Base-by-base conservation (phyloP, 345 rosid genomes). In the Rhodamnia argentea region DNA sequence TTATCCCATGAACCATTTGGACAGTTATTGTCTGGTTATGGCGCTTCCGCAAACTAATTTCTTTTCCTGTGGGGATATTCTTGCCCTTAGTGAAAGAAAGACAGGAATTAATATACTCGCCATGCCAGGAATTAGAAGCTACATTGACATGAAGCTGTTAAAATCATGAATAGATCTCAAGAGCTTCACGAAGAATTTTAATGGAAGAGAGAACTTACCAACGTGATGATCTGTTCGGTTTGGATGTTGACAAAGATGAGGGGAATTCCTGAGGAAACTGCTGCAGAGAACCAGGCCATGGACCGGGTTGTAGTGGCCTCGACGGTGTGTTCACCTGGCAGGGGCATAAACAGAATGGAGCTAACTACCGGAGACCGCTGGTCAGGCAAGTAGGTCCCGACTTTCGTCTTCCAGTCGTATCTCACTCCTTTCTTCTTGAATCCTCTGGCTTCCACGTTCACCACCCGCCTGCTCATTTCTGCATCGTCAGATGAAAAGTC, bases 191-290 rank as follows among this genome's bases (percentile, higher is more conserved):
- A 70, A 70, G 44, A 32, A 70, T 0, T 22, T 0, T 7, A 52
- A 40, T 37, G 47, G 14, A 1, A 85, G 47, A 83, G 29, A 83
- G 83, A 40, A 22, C 11, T 27, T 89, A 89, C 94, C 85, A 53
- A 82, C 7, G 23, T 86, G 32, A 87, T 6, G 12, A 87, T 88
- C 86, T 89, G 92, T 84, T 92, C 91, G 0, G 93, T 91, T 87
- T 93, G 95, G 85, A 92, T 90, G 86, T 93, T 92, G 86, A 90
- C 91, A 84, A 93, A 92, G 75, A 92, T 87, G n/a, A 92, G 91
- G 81, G 94, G 95, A 78, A 70, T 88, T 78, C 95, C 94, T 0
- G 91, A 89, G 78, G 92, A 85, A 53, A 90, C 88, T 13, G 93
- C 92, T 3, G 95, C 91, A 2, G 86, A 87, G 87, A 91, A 89